Base-by-base conservation (phyloP, 108 stramenopile species). In the Skeletonema costatum region DNA sequence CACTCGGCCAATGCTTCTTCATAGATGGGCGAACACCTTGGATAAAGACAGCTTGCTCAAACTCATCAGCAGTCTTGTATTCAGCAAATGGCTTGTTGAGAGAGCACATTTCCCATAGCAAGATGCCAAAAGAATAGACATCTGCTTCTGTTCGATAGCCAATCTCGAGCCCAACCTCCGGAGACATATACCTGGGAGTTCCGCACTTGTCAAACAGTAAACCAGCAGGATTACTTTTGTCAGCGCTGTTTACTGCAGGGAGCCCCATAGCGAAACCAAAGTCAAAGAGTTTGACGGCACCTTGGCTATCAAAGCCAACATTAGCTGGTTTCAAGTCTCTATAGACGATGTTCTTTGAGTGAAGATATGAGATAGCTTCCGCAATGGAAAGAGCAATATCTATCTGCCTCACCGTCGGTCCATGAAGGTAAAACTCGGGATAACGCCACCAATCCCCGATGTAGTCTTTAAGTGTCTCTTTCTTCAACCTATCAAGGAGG, bases 251-350 rank as follows among this genome's bases (percentile, higher is more conserved):
- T 16, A 62, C 73, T 11, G 50, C 9, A 9, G 74, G 44, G 0
- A 90, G 32, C 2, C 38, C 35, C 17, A 59, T 66, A 60, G 90
- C 86, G 50, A 90, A 80, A 12, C 90, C 90, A 76, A 90, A 88
- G 66, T 90, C 90, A 64, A 90, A 90, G 13, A 90, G 60, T 73
- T 76, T 79, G 64, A 84, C 68, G 11, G 38, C 60, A 29, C 80
- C 79, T 50, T n/a, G 59, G 12, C 31, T 17, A 68, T 83, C 86
- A 42, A 86, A 86, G 8, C 86, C 86, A 76, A 86, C 61, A 53
- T 86, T 86, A n/a, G 32, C 70, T 5, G 76, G 80, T 46, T 93
- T 93, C 64, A 90, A 60, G 60, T 93, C 92, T 29, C 92, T 85
- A 68, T 81, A 93, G 60, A 90, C 68, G 60, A 93, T 87, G 13